Base-by-base conservation (phyloP, 176 grass and related monocot species). In the Hordeum marinum region DNA sequence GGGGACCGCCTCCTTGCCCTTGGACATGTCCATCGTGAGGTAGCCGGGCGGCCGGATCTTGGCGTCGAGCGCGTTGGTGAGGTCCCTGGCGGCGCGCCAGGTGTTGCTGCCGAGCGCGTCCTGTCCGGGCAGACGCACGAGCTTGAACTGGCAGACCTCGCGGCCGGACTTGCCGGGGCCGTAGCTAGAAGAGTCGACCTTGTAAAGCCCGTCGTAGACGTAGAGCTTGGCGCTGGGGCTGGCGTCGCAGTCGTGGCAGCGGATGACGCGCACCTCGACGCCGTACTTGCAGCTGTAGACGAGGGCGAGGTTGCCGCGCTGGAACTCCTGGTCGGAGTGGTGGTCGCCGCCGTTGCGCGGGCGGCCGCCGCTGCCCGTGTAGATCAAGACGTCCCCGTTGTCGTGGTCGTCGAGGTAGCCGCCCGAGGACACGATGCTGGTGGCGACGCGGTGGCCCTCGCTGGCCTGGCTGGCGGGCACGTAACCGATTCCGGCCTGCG, bases 181-280 rank as follows among this genome's bases (percentile, higher is more conserved):
- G 74, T 73, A 75, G 55, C 83, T 69, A 80, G 70, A 90, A 8
- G 39, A 92, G 4, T 18, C 14, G 55, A 95, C 93, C 83, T 60
- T 91, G 83, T 92, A 98, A 45, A 98, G 94, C 45, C 96, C 96
- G 41, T 98, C 93, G 35, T 98, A 98, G 91, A 94, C 89, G 52
- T 98, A 94, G 39, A 92, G 36, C 68, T 81, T 91, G 80, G 61
- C 54, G 55, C 64, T 79, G 50, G 95, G 92, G 61, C 76, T 83
- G 55, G 23, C 20, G 13, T 87, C 80, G 58, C 64, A 73, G 82
- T 45, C 31, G 80, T 87, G 68, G 60, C 91, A 88, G 4, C 93
- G 87, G 41, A 98, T 80, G 55, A 98, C 96, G 63, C 93, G 93
- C 68, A 98, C 87, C 61, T 98, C 96, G 43, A 95, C 27, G 68